Evolutionary conservation across 2,329 filamentous ascomycete genomes (phyloP).

Genomic region (Colletotrichum sp.): DNA sequence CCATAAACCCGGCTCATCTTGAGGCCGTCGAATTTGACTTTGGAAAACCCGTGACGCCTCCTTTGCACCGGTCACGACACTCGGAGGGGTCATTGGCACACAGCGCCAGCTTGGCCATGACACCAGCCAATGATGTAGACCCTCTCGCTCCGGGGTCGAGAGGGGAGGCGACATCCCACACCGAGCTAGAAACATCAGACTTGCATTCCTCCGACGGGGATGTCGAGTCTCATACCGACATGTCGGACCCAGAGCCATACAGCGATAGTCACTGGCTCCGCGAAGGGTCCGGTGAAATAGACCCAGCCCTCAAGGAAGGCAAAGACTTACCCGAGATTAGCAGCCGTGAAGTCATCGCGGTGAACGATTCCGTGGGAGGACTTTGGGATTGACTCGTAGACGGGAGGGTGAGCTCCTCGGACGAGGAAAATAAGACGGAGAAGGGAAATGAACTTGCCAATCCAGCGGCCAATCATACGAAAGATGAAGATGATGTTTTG

Average conservation of each 20-base stretch:
- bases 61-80: slow-evolving; percentile 5
- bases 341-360: slow-evolving; percentile 7
- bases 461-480: background rate
- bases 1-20: slow-evolving; percentile 23
- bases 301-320: background rate
- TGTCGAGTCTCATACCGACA: slow-evolving; percentile 18
- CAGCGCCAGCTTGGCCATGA: background rate
- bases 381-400: slow-evolving; percentile 25
- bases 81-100: slow-evolving; percentile 1
- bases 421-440: slow-evolving; percentile 17
- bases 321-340: background rate
- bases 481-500: slow-evolving; percentile 10
- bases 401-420: slow-evolving; percentile 25
- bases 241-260: slow-evolving; percentile 20
- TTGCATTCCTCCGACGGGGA: slow-evolving; percentile 21
- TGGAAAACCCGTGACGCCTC: slow-evolving; percentile 13
- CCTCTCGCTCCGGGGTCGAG: background rate
- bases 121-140: background rate
- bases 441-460: background rate
- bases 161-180: slow-evolving; percentile 14
- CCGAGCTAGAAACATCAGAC: slow-evolving; percentile 20
- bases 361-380: slow-evolving; percentile 1
- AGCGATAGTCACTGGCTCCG: slow-evolving; percentile 13
- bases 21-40: slow-evolving; percentile 28
- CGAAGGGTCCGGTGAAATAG: background rate